A percentile compares a stretch with the other conserved stretches of the same genome.
Evolutionary conservation across 768 basidiomycete species (phyloP).

Genomic region (Leccinum subgranulosum): DNA sequence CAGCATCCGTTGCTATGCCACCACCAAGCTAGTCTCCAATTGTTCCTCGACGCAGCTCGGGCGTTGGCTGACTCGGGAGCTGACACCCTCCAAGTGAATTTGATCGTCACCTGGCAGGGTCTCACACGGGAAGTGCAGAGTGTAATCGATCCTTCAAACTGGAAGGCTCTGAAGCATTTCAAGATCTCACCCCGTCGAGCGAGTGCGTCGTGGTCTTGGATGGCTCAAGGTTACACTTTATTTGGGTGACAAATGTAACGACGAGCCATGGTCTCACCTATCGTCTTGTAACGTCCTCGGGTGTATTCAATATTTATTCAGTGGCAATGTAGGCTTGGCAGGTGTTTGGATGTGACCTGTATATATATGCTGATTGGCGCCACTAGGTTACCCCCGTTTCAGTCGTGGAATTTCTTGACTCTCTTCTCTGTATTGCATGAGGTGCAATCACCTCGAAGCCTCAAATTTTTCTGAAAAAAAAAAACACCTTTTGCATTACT

Average conservation of each 20-base stretch:
- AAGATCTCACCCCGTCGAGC: constrained; percentile 10
- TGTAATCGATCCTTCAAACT: constrained; percentile 21
- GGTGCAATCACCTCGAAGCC: no score
- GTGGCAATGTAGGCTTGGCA: neutral
- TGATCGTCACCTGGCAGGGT: constrained; percentile 17
- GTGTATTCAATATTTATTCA: neutral
- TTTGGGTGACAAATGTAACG: neutral
- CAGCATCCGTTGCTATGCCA: constrained; percentile 18
- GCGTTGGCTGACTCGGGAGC: constrained; percentile 12
- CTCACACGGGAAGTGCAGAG: constrained; percentile 19
- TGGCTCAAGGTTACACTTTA: constrained; percentile 2
- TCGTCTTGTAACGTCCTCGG: neutral
- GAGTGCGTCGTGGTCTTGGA: constrained; percentile 15
- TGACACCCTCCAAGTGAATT: constrained; percentile 9
- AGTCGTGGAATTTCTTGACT: no score
- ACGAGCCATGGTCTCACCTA: neutral
- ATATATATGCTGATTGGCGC: neutral
- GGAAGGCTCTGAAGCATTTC: constrained; percentile 13
- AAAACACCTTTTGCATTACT: no score
- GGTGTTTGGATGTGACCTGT: neutral
- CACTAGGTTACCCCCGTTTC: no score
- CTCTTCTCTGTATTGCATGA: no score
- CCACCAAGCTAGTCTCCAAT: constrained; percentile 13
- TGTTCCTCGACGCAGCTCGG: constrained; percentile 17
- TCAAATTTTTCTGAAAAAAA: no score